Evolutionary conservation across 2,329 filamentous ascomycete genomes (phyloP), one percentile per base, ranked within the genome.

Genomic region (Herpomyces periplanetae): DNA sequence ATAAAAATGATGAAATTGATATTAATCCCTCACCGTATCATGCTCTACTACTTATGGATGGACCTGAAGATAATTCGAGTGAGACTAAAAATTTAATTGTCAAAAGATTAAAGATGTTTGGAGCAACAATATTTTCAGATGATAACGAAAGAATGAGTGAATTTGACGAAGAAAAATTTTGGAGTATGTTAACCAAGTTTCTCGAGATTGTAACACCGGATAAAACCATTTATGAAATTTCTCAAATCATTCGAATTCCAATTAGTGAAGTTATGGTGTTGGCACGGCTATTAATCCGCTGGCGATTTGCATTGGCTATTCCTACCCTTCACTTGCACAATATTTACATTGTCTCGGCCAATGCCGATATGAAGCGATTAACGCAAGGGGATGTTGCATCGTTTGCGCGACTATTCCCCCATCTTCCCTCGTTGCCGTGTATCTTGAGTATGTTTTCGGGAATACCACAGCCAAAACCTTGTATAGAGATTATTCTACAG

Each of bases 271-370:
- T 91, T 25, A 62, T 75, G 26, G 61, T 68, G 28, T 65, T 85
- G 25, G 71, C 73, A 5, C 64, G 68, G 22, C 80, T 91, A 40
- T 61, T 96, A 25, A 71, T 91, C 24, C 85, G 84, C 40, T 91
- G 75, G 73, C 60, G 80, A 10, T 62, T 73, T 22, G 80, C 75
- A 17, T 65, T 84, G 24, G 63, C 75, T 8, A 75, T 91, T 15
- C 65, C 69, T 3, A 80, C 80, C 0, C 51, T 96, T 4, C 71
- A 88, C 31, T 63, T 65, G 16, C 53, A 73, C 18, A 73, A 91
- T 34, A 63, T 61, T 5, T 96, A 91, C 36, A 63, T 91, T 13
- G 54, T 88, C 11, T 84, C 68, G 2, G 73, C 75, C 0, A 84
- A 85, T 34, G 71, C 69, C 24, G 62, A 87, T 30, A 51, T 71